phyloP scores from a whole-genome alignment of 371 early-diverging fungal species.

The Dichotomocladium elegans region DNA sequence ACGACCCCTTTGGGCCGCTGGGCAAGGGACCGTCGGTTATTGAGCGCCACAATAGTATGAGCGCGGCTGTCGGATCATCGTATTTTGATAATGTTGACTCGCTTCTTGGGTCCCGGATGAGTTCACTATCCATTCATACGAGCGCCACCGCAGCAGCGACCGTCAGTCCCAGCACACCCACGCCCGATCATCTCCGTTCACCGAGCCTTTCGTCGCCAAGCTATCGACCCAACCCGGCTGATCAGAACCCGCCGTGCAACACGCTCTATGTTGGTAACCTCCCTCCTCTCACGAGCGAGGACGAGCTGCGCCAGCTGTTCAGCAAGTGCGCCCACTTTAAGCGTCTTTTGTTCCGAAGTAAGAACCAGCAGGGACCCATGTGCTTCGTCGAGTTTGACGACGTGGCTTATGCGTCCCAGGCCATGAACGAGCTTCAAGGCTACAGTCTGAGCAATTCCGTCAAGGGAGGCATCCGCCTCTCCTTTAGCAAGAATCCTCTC shows the following conservation, averaged over 20 bases:
- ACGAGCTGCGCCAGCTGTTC: conserved; percentile 84
- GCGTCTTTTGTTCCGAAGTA: conserved; percentile 83
- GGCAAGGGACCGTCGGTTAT: conserved; percentile 71
- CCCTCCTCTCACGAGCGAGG: conserved; percentile 80
- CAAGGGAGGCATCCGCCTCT: conserved; percentile 91
- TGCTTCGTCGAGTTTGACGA: conserved; percentile 94
- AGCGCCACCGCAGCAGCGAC: not conserved
- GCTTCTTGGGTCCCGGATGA: conserved; percentile 7
- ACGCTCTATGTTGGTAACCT: conserved; percentile 94
- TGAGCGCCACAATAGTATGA: conserved; percentile 11
- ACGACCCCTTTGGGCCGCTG: conserved; percentile 92
- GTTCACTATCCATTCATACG: conserved; percentile 6
- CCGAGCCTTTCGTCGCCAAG: conserved; percentile 13
- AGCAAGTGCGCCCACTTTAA: conserved; percentile 77
- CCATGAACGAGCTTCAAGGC: conserved; percentile 84
- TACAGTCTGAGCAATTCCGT: conserved; percentile 76
- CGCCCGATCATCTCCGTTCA: conserved; percentile 5
- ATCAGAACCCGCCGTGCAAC: conserved; percentile 96
- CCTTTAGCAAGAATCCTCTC: conserved; percentile 94
- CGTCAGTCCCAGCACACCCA: not conserved
- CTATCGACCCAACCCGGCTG: conserved; percentile 25
- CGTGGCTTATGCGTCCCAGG: conserved; percentile 82
- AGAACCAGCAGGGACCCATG: conserved; percentile 84
- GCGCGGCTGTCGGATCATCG: too few species aligned
- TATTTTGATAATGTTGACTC: conserved; percentile 2